A percentile compares a stretch with the other conserved stretches of the same genome.
phyloP scores from a whole-genome alignment of 306 rosid genomes.

The Cicer pinnatifidum region DNA sequence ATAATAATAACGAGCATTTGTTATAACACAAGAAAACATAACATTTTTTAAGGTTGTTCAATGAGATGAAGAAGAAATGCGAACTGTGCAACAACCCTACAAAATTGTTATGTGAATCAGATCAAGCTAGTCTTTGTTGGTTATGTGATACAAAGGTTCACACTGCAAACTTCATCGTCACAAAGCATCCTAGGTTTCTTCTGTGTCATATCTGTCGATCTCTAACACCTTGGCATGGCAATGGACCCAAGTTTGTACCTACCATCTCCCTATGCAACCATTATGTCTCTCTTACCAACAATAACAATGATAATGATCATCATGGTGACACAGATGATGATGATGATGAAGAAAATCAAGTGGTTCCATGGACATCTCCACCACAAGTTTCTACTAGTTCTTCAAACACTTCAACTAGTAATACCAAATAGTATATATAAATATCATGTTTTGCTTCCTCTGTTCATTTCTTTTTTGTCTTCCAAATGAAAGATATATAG shows the following conservation, averaged over 20 bases:
- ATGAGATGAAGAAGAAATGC: constrained; percentile 69
- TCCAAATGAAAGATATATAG: too few species aligned
- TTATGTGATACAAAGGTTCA: constrained; percentile 79
- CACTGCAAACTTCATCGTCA: constrained; percentile 62
- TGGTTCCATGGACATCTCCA: constrained; percentile 71
- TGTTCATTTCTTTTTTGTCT: neutral
- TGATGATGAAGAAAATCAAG: constrained; percentile 77
- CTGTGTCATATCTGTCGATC: constrained; percentile 80
- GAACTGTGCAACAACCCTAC: constrained; percentile 69
- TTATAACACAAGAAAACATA: constrained; percentile 1
- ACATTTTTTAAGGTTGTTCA: constrained; percentile 1
- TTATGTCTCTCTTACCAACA: constrained; percentile 40
- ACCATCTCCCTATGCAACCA: constrained; percentile 62
- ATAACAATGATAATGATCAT: neutral
- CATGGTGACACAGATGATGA: neutral
- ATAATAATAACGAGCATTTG: neutral
- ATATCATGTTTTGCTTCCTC: constrained; percentile 1
- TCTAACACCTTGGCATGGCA: constrained; percentile 69
- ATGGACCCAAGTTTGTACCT: constrained; percentile 72
- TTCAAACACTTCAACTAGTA: constrained; percentile 51
- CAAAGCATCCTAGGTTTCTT: constrained; percentile 67
- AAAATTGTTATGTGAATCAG: constrained; percentile 71
- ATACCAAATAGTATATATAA: neutral
- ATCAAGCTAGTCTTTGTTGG: constrained; percentile 79
- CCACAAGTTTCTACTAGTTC: constrained; percentile 62